phyloP scores from a whole-genome alignment of 148 eudicot genomes.

The Amaranthus cruentus region DNA sequence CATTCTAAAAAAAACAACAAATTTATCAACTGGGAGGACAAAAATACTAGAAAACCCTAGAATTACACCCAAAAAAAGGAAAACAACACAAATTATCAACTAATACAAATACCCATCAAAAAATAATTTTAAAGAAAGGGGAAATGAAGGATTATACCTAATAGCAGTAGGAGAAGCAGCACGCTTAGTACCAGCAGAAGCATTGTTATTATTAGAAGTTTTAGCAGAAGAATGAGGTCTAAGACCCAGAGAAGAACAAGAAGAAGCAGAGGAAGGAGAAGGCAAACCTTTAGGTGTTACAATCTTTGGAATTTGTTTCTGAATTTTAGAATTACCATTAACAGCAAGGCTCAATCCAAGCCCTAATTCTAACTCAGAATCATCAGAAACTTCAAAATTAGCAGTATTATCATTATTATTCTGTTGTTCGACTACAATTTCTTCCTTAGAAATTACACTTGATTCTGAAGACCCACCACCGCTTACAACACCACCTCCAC shows the following conservation, averaged over 20 bases:
- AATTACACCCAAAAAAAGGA: not conserved
- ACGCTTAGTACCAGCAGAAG: constrained; percentile 57
- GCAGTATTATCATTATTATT: constrained; percentile 15
- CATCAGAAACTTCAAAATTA: constrained; percentile 54
- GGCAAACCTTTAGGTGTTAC: constrained; percentile 56
- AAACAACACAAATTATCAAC: not conserved
- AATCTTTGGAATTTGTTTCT: constrained; percentile 36
- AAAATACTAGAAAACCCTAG: not conserved
- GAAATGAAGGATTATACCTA: constrained; percentile 24
- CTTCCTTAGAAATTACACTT: constrained; percentile 41
- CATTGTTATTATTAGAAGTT: constrained; percentile 15
- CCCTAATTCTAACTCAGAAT: constrained; percentile 61
- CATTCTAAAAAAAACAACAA: not conserved
- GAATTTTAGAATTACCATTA: constrained; percentile 20
- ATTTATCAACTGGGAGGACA: not conserved
- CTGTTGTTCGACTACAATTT: constrained; percentile 26
- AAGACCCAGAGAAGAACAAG: constrained; percentile 44
- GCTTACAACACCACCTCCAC: constrained; percentile 25
- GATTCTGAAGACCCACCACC: constrained; percentile 48
- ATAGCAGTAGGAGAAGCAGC: constrained; percentile 61
- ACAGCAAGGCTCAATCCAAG: constrained; percentile 60
- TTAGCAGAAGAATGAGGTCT: constrained; percentile 9
- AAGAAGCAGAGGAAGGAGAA: constrained; percentile 44
- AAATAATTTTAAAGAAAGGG: not conserved
- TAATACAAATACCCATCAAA: not conserved